A percentile compares a stretch with the other conserved stretches of the same genome.
Evolutionary conservation across 2,329 filamentous ascomycete genomes (phyloP).

Genomic region (Beauveria sp.): DNA sequence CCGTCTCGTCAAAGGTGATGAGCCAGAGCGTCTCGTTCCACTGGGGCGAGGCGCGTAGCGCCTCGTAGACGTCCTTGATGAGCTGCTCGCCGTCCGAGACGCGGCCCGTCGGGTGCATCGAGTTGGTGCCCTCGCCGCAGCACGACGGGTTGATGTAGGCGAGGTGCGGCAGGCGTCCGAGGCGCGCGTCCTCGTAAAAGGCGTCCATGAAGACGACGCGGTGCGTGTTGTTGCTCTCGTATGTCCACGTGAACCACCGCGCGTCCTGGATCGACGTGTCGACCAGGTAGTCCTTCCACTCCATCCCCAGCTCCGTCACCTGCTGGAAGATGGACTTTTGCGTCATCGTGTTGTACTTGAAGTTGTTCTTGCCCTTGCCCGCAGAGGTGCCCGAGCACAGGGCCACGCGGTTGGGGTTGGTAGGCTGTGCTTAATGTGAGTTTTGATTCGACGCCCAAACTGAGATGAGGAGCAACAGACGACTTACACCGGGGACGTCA

Average conservation of each 20-base stretch:
- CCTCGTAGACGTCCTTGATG: slow-evolving; percentile 29
- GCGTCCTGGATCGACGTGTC: slow-evolving; percentile 36
- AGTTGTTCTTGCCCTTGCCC: slow-evolving; percentile 25
- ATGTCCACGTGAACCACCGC: slow-evolving; percentile 35
- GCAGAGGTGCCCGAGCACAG: slow-evolving; percentile 23
- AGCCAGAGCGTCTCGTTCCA: slow-evolving; percentile 28
- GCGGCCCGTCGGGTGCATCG: slow-evolving; percentile 27
- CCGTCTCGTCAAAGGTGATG: slow-evolving; percentile 28
- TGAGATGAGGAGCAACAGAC: too few relatives aligned
- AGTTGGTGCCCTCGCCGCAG: slow-evolving; percentile 28
- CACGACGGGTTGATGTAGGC: slow-evolving; percentile 40
- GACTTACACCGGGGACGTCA: slow-evolving; percentile 30
- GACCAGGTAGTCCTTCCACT: slow-evolving; percentile 41
- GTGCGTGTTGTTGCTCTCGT: slow-evolving; percentile 24
- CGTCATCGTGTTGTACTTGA: slow-evolving; percentile 20
- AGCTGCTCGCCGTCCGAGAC: slow-evolving; percentile 28
- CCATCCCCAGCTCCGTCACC: slow-evolving; percentile 30
- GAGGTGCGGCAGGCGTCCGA: slow-evolving; percentile 35
- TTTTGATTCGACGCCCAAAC: not conserved
- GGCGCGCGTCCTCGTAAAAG: slow-evolving; percentile 36
- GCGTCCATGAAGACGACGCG: slow-evolving; percentile 22
- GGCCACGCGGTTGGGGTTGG: slow-evolving; percentile 33
- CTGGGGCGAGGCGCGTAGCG: slow-evolving; percentile 25
- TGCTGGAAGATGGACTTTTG: slow-evolving; percentile 33
- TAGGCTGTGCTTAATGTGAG: slow-evolving; percentile 23